These are phyloP conservation scores for Forsythia viridissima DNA, from an alignment of 257 asterid species.

Conservation along the genomic window DNA sequence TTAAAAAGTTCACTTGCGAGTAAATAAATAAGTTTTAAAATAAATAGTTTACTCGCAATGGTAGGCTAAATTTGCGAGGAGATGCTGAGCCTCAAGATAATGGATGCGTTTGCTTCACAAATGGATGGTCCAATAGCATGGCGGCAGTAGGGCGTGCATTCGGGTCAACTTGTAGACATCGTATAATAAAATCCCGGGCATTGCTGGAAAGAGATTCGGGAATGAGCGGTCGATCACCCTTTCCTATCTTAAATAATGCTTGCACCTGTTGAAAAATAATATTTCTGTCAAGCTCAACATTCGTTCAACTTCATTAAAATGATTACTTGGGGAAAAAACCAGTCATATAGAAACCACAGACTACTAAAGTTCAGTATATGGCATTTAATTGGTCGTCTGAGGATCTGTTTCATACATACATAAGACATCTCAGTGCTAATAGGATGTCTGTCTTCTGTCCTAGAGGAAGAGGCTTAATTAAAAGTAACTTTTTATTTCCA, in stretches of 20 bases:
- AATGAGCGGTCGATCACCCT: constrained; percentile 37
- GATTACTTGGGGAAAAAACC: too few relatives aligned
- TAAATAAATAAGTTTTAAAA: too few relatives aligned
- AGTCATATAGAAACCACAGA: too few relatives aligned
- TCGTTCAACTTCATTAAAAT: too few relatives aligned
- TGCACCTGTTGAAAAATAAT: not conserved
- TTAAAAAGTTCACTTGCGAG: too few relatives aligned
- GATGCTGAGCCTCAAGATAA: not conserved
- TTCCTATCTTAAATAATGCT: not conserved
- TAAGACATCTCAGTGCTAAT: too few relatives aligned
- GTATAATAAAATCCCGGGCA: constrained; percentile 65
- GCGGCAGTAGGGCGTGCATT: constrained; percentile 1
- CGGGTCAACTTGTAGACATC: constrained; percentile 69
- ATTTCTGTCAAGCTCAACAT: not conserved
- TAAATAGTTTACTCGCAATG: too few relatives aligned
- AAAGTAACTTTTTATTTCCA: too few relatives aligned
- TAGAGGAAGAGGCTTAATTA: too few relatives aligned
- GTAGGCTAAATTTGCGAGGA: not conserved
- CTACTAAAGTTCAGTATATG: constrained; percentile 57
- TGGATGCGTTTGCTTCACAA: not conserved
- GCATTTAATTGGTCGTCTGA: too few relatives aligned
- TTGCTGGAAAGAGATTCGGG: constrained; percentile 72
- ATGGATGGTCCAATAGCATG: constrained; percentile 3
- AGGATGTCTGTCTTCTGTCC: too few relatives aligned
- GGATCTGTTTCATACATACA: too few relatives aligned